Base-by-base conservation (phyloP, 2,329 filamentous ascomycete species). In the Sporothrix brasiliensis region DNA sequence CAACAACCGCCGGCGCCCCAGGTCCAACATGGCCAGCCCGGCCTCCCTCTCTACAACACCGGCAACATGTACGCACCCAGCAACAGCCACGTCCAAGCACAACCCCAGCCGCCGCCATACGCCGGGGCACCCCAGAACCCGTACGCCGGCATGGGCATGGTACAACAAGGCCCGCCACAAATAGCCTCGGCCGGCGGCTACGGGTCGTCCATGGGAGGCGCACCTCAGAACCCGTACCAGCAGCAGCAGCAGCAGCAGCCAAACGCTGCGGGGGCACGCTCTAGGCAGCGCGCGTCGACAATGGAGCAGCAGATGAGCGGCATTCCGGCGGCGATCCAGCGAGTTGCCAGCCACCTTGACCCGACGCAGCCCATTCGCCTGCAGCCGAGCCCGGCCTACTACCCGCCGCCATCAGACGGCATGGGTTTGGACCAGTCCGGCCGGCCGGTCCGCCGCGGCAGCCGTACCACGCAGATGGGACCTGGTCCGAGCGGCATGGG, bases 341-440 rank as follows among this genome's bases (percentile, higher is more conserved):
- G 95, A 75, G 95, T 99, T 27, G 95, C 95, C 54, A 97, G 93
- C 78, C 94, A 98, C 80, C 87, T 99, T 58, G 95, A 99, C 77
- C 95, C 95, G 1, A 98, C 89, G 76, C 92, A 94, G 72, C 95
- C 95, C 0, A 98, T 99, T 76, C 88, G 95, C 66, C 81, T 98
- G 70, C 95, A 99, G 78, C 95, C 95, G 2, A 97, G 93, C 75
- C 95, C 95, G 5, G 95, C 95, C 1, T 99, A 99, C 80, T 99
- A 98, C 76, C 95, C 95, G 13, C 95, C 95, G 24, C 92, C 94
- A 1, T 89, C 91, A 7, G 94, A 98, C 74, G 92, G 93, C 11
- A 89, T 92, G 76, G 81, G 84, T 10, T 87, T 92, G 72, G 86
- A 89, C 65, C 83, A 88, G 30, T 77, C 84, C 61, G 79, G 82